These are phyloP conservation scores for Monascus ruber DNA, from an alignment of 2,329 filamentous ascomycete species.

Conservation along the genomic window DNA sequence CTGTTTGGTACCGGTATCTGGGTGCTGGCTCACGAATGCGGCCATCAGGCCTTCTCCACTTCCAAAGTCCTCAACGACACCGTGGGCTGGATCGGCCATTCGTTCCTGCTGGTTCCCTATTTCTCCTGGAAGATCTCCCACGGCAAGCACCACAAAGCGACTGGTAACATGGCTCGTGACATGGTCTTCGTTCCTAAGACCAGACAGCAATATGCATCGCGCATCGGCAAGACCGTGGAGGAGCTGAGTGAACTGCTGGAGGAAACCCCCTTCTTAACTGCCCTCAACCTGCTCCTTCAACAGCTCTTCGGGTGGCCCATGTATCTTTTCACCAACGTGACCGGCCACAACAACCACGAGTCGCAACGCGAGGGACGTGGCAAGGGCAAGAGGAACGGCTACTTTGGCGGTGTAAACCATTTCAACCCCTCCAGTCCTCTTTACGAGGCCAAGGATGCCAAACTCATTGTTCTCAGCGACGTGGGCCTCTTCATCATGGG, in stretches of 20 bases:
- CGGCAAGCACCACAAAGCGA: slow-evolving; percentile 99
- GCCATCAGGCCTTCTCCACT: slow-evolving; percentile 91
- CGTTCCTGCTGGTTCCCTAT: slow-evolving; percentile 80
- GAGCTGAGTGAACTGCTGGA: slow-evolving; percentile 83
- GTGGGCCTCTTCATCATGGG: slow-evolving; percentile 59
- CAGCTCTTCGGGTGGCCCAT: slow-evolving; percentile 88
- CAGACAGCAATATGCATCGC: slow-evolving; percentile 65
- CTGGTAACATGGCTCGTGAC: slow-evolving; percentile 90
- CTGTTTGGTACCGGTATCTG: slow-evolving; percentile 88
- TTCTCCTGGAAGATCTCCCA: slow-evolving; percentile 99
- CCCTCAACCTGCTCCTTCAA: slow-evolving; percentile 63
- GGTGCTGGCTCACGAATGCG: slow-evolving; percentile 96
- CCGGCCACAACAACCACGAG: slow-evolving; percentile 90
- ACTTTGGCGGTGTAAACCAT: slow-evolving; percentile 77
- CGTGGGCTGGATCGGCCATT: slow-evolving; percentile 86
- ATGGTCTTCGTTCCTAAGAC: slow-evolving; percentile 99
- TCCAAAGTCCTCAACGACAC: slow-evolving; percentile 84
- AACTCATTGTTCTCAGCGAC: slow-evolving; percentile 77
- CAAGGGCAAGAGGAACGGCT: slow-evolving; percentile 80
- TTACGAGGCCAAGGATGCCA: slow-evolving; percentile 83
- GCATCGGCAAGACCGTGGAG: slow-evolving; percentile 62
- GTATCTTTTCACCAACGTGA: slow-evolving; percentile 86
- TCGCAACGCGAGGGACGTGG: slow-evolving; percentile 87
- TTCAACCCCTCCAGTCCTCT: slow-evolving; percentile 80
- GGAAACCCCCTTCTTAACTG: slow-evolving; percentile 81